phyloP scores from a whole-genome alignment of 495 filamentous ascomycete genomes.

The Stereocaulon alpinum region DNA sequence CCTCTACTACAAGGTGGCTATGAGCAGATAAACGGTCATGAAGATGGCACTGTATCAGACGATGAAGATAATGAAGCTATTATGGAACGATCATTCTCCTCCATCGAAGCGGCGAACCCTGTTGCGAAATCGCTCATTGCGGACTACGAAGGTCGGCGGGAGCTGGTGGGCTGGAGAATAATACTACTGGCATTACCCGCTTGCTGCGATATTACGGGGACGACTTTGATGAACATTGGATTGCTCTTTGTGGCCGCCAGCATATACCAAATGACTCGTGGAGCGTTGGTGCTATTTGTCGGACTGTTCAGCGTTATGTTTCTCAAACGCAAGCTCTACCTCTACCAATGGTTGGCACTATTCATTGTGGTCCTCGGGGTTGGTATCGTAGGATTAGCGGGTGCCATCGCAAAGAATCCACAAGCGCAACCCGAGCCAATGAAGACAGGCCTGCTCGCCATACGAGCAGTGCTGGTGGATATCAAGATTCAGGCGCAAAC shows the following conservation, averaged over 20 bases:
- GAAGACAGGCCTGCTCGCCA: constrained; percentile 21
- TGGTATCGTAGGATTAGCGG: constrained; percentile 79
- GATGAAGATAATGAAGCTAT: constrained; percentile 31
- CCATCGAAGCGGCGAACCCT: constrained; percentile 34
- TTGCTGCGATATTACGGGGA: constrained; percentile 87
- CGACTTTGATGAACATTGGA: constrained; percentile 94
- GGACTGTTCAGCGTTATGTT: constrained; percentile 92
- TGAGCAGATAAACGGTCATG: constrained; percentile 41
- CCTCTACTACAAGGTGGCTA: constrained; percentile 52
- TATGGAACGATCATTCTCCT: constrained; percentile 26
- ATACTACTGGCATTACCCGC: constrained; percentile 74
- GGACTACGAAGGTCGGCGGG: constrained; percentile 34
- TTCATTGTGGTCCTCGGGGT: constrained; percentile 82
- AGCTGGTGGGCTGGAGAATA: constrained; percentile 62
- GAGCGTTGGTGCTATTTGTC: constrained; percentile 88
- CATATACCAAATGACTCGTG: constrained; percentile 98
- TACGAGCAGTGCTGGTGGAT: constrained; percentile 22
- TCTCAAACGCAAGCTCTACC: constrained; percentile 59
- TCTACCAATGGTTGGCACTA: constrained; percentile 85
- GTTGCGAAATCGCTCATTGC: constrained; percentile 40
- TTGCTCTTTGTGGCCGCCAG: constrained; percentile 86
- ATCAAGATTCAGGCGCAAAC: constrained; percentile 28
- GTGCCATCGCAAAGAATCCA: constrained; percentile 60
- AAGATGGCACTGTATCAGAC: constrained; percentile 37
- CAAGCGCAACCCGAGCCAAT: constrained; percentile 39